A percentile compares a stretch with the other conserved stretches of the same genome.
Conservation (phyloP, 148 eudicot genomes). For the Agrostemma githago region DNA sequence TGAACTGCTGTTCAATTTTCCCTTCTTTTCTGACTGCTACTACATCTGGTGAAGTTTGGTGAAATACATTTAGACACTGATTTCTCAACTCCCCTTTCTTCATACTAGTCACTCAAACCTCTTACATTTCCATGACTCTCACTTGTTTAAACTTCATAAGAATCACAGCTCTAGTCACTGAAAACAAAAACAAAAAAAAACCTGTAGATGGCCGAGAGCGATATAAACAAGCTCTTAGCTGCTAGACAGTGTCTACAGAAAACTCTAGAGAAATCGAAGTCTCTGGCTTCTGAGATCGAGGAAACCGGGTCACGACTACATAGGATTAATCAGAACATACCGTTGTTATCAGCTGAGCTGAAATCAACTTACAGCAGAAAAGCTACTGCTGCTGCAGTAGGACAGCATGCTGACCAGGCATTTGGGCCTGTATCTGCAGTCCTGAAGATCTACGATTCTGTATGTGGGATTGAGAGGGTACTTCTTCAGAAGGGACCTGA, state of each 20-base stretch:
- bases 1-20: conserved; percentile 32
- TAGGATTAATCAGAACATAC: conserved; percentile 26
- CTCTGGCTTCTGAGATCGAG: conserved; percentile 33
- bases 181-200: neutral
- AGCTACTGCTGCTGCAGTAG: conserved; percentile 36
- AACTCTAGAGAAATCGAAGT: conserved; percentile 48
- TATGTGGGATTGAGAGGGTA: conserved; percentile 39
- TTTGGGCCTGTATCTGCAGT: conserved; percentile 61
- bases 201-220: conserved; percentile 15
- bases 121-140: neutral
- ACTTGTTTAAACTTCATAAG: neutral
- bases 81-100: conserved; percentile 13
- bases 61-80: conserved; percentile 18
- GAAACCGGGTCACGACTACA: conserved; percentile 32
- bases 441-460: conserved; percentile 43
- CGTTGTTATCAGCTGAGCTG: conserved; percentile 32
- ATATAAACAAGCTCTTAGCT: conserved; percentile 37
- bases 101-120: neutral
- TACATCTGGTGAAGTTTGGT: conserved; percentile 48
- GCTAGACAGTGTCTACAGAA: conserved; percentile 44
- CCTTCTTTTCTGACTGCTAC: conserved; percentile 17
- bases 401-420: conserved; percentile 39
- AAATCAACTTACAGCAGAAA: conserved; percentile 25
- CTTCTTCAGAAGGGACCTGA: conserved; percentile 27
- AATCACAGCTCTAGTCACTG: neutral